phyloP scores from a whole-genome alignment of 768 basidiomycete species.

The Russula sp. region DNA sequence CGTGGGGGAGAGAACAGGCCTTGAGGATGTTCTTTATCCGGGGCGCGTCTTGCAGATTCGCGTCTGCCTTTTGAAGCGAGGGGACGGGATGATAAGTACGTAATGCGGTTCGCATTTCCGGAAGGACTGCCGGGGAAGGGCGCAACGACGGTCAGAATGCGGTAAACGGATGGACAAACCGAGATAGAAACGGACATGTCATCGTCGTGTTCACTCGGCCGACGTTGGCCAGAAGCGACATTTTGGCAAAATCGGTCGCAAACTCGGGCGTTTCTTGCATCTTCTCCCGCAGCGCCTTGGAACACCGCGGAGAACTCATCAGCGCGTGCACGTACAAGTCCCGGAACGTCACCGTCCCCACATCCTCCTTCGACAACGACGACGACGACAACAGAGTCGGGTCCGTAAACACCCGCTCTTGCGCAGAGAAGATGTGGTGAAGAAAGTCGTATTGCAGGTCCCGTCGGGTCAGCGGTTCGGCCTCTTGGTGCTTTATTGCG shows the following conservation, averaged over 20 bases:
- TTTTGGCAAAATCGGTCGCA: slow-evolving; percentile 65
- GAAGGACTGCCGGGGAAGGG: slow-evolving; percentile 46
- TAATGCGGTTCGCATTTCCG: slow-evolving; percentile 71
- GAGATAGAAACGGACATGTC: slow-evolving; percentile 46
- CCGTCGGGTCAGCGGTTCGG: slow-evolving; percentile 55
- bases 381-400: slow-evolving; percentile 42
- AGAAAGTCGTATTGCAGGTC: slow-evolving; percentile 61
- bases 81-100: slow-evolving; percentile 76
- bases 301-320: slow-evolving; percentile 54
- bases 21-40: slow-evolving; percentile 73
- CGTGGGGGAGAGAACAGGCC: slow-evolving; percentile 44
- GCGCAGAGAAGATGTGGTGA: slow-evolving; percentile 35
- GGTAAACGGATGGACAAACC: neutral
- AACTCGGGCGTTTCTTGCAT: slow-evolving; percentile 53
- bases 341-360: slow-evolving; percentile 35
- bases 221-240: slow-evolving; percentile 68
- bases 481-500: slow-evolving; percentile 47
- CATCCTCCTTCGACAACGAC: slow-evolving; percentile 28
- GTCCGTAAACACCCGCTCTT: slow-evolving; percentile 52
- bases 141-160: neutral
- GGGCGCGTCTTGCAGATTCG: slow-evolving; percentile 71
- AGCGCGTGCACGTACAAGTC: slow-evolving; percentile 43
- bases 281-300: slow-evolving; percentile 64
- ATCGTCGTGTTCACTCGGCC: slow-evolving; percentile 76
- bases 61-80: slow-evolving; percentile 56